Percentiles rank a stretch among this genome's conserved stretches.
These are phyloP conservation scores for Sutorius australiensis DNA, from an alignment of 768 basidiomycete species.

Conservation along the genomic window DNA sequence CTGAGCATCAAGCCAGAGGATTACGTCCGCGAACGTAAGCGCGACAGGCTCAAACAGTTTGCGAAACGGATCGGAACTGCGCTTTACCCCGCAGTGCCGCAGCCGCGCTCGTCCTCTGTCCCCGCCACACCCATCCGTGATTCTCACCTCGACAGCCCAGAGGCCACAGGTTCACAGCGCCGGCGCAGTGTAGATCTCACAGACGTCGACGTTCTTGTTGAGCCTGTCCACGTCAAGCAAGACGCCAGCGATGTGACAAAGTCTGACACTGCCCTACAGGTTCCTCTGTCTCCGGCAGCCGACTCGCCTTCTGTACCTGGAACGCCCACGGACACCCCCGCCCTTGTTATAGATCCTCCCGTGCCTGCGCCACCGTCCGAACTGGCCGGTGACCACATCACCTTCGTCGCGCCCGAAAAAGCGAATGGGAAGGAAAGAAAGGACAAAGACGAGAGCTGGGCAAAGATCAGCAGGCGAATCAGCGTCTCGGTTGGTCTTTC, in stretches of 20 bases:
- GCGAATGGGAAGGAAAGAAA: slow-evolving; percentile 35
- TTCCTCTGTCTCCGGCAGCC: not conserved
- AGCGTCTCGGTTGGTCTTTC: slow-evolving; percentile 53
- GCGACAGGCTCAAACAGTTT: slow-evolving; percentile 71
- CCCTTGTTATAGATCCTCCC: slow-evolving; percentile 3
- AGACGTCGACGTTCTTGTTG: slow-evolving; percentile 31
- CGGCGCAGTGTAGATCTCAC: slow-evolving; percentile 32
- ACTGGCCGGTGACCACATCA: slow-evolving; percentile 31
- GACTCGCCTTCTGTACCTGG: slow-evolving; percentile 14
- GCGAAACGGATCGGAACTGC: slow-evolving; percentile 54
- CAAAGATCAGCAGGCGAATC: slow-evolving; percentile 61
- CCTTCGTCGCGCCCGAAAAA: slow-evolving; percentile 34
- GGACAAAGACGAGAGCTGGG: slow-evolving; percentile 50
- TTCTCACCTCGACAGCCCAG: slow-evolving; percentile 31
- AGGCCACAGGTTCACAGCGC: slow-evolving; percentile 24
- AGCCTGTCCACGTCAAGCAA: slow-evolving; percentile 6
- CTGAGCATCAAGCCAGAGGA: slow-evolving; percentile 84
- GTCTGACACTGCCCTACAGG: slow-evolving; percentile 1
- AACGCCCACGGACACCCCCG: slow-evolving; percentile 11
- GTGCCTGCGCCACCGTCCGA: slow-evolving; percentile 4
- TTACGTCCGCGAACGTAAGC: slow-evolving; percentile 66
- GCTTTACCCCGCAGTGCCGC: slow-evolving; percentile 25
- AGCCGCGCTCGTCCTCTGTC: slow-evolving; percentile 56
- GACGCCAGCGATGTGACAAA: not conserved
- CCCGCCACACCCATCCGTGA: slow-evolving; percentile 40